Conservation (phyloP, 176 grass and related monocot species). For the Aegilops sharonensis region DNA sequence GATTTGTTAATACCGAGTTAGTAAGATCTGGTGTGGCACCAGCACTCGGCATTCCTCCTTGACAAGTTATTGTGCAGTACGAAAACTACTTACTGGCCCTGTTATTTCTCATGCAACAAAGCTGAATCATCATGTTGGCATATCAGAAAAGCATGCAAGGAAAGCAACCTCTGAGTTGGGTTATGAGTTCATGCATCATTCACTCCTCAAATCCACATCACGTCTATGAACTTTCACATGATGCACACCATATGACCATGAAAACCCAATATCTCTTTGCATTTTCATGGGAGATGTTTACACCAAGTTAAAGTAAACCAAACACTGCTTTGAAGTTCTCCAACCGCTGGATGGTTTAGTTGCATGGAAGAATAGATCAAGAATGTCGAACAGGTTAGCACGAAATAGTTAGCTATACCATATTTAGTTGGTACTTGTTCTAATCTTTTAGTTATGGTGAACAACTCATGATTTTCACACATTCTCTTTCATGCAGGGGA, state of each 20-base stretch:
- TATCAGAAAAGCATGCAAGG: conserved; percentile 14
- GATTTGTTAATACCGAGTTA: conserved; percentile 30
- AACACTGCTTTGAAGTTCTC: conserved; percentile 8
- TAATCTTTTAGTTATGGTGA: not conserved
- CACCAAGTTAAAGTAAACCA: conserved; percentile 8
- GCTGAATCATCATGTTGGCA: conserved; percentile 12
- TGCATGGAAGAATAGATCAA: conserved; percentile 23
- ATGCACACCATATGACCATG: not conserved
- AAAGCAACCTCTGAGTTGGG: not conserved
- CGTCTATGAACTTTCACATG: conserved; percentile 15
- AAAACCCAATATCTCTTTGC: not conserved
- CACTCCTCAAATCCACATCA: not conserved
- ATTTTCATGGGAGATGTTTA: conserved; percentile 12
- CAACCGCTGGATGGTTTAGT: not conserved
- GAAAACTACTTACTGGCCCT: not conserved
- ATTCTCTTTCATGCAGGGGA: conserved; percentile 40
- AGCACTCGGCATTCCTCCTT: conserved; percentile 38
- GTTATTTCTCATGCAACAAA: conserved; percentile 14
- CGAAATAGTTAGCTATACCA: not conserved
- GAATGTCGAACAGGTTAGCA: conserved; percentile 17
- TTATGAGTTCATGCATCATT: conserved; percentile 6
- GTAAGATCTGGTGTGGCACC: conserved; percentile 18
- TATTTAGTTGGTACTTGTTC: not conserved
- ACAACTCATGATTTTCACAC: not conserved
- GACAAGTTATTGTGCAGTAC: conserved; percentile 30